Evolutionary conservation across 768 basidiomycete genomes (phyloP).

Genomic region (Amanita pallidorosea): DNA sequence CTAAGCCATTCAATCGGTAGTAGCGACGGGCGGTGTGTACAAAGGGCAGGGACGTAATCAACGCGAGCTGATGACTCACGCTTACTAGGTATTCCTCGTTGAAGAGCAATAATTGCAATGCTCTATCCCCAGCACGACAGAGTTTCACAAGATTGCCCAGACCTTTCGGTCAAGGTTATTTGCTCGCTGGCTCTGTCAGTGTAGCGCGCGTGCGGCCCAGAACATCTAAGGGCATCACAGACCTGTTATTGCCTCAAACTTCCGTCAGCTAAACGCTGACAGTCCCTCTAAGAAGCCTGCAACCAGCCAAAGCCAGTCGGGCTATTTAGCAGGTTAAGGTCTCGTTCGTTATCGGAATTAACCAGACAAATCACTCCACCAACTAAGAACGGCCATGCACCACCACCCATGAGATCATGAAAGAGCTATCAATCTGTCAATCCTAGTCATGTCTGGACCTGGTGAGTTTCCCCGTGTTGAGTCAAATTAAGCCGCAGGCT

Average conservation of each 20-base stretch:
- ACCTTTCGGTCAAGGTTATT: too few relatives aligned
- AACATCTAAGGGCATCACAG: too few relatives aligned
- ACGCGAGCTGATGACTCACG: too few relatives aligned
- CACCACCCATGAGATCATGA: constrained; percentile 80
- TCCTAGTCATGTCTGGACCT: constrained; percentile 70
- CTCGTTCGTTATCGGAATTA: constrained; percentile 86
- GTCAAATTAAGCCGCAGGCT: constrained; percentile 82
- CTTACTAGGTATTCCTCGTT: too few relatives aligned
- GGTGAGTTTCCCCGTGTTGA: constrained; percentile 77
- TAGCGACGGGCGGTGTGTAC: too few relatives aligned
- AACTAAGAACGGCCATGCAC: constrained; percentile 88
- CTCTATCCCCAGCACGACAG: too few relatives aligned
- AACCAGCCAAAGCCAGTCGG: constrained; percentile 66
- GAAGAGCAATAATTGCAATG: too few relatives aligned
- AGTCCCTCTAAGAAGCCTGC: constrained; percentile 81
- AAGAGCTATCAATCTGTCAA: constrained; percentile 80
- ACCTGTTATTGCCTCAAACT: constrained; percentile 89
- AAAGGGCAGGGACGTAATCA: too few relatives aligned
- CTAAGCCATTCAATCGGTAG: too few relatives aligned
- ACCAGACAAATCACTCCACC: constrained; percentile 81
- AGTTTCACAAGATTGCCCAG: too few relatives aligned
- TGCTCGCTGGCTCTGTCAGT: too few relatives aligned
- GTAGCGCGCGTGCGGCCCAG: too few relatives aligned
- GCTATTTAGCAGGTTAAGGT: constrained; percentile 85
- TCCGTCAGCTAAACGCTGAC: constrained; percentile 70